Base-by-base conservation (phyloP, 2,329 filamentous ascomycete genomes). In the Fusarium nygamai region DNA sequence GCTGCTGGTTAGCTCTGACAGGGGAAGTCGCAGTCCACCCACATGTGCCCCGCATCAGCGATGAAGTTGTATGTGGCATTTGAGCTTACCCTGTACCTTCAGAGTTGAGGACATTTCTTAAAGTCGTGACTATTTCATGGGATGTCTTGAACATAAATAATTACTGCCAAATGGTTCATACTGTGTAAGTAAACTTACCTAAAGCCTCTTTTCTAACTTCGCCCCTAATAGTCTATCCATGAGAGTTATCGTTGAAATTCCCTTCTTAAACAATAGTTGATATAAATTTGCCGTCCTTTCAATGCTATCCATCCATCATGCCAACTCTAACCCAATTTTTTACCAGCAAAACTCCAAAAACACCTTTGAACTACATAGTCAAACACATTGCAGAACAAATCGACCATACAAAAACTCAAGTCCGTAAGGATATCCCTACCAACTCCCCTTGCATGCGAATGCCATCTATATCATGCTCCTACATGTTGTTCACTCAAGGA, bases 401-500 rank as follows among this genome's bases (percentile, higher is more conserved):
- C 33, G 34, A 34, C 34, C 36, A 51, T 24, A 36, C 27, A 36
- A 19, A 48, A 66, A 24, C 29, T 33, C 33, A 47, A 29, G 34
- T 54, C 41, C 41, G 24, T 53, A 66, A 64, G 46, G 61, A 61
- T 64, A 51, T 54, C 59, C 62, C 56, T 48, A 54, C 60, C 27
- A 72, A 59, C 64, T 60, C 66, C 61, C 53, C 48, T 54, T 51
- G 27, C n/a, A 68, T 64, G 69, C 61, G 46, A 67, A 69, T 65
- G n/a, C 41, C 38, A 51, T 41, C 16, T 34, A 53, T 39, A 36
- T 27, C 50, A 72, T 61, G 29, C 41, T 33, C 50, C 17, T 53
- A 24, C 44, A 44, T 48, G 13, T 27, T 10, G 36, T 72, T 44
- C 80, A 94, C 72, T 98, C 95, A 79, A 98, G 87, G 84, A 98